A percentile compares a stretch with the other conserved stretches of the same genome.
These are phyloP conservation scores for Hericium erinaceus DNA, from an alignment of 768 basidiomycete species.

Conservation along the genomic window DNA sequence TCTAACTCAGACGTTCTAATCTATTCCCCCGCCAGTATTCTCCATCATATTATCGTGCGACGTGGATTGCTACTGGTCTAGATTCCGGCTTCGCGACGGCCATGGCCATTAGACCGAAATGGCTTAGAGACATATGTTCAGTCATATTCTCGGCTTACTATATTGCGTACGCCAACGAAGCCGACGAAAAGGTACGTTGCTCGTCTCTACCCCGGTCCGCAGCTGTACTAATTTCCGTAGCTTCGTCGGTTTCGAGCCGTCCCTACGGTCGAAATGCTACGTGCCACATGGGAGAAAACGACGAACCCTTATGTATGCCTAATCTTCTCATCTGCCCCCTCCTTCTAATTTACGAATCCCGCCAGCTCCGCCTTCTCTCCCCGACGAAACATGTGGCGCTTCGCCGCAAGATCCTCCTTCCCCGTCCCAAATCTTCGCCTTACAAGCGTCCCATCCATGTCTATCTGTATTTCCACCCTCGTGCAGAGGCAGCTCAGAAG, in stretches of 20 bases:
- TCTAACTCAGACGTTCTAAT: constrained; percentile 1
- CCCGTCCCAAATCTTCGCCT: constrained; percentile 66
- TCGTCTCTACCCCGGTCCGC: background rate
- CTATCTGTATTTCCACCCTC: constrained; percentile 73
- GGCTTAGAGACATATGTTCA: constrained; percentile 83
- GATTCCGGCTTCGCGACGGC: constrained; percentile 97
- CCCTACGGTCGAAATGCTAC: constrained; percentile 93
- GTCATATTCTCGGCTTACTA: constrained; percentile 86
- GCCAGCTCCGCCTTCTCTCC: constrained; percentile 59
- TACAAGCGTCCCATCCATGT: constrained; percentile 78
- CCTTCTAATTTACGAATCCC: constrained; percentile 3
- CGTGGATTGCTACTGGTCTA: constrained; percentile 90
- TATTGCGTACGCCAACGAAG: constrained; percentile 80
- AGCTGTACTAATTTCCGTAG: constrained; percentile 30
- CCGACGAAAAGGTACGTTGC: constrained; percentile 83
- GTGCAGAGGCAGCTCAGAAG: constrained; percentile 43
- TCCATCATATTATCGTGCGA: constrained; percentile 88
- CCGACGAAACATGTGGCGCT: constrained; percentile 53
- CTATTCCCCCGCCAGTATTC: constrained; percentile 55
- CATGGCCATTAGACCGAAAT: constrained; percentile 85
- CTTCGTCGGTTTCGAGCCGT: constrained; percentile 86
- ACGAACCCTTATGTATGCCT: constrained; percentile 79
- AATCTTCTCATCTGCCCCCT: no score
- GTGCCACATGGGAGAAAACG: constrained; percentile 95
- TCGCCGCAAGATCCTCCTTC: constrained; percentile 69